A percentile compares a stretch with the other conserved stretches of the same genome.
These are phyloP conservation scores for Ogataea philodendri DNA, from an alignment of 805 yeast species.

Conservation along the genomic window DNA sequence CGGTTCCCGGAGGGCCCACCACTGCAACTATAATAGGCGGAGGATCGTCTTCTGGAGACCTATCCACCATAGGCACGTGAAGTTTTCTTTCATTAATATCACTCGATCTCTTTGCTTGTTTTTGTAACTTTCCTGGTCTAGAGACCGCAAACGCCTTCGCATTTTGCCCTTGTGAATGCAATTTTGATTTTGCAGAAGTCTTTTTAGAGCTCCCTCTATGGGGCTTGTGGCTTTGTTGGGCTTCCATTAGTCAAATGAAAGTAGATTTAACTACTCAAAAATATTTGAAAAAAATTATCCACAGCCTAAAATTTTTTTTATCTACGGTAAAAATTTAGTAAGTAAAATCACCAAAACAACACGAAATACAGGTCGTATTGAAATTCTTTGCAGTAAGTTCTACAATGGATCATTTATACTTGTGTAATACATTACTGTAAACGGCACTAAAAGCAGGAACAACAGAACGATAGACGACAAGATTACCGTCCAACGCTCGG, in stretches of 20 bases:
- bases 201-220: slow-evolving; percentile 61
- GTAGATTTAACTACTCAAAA: background rate
- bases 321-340: too few species aligned
- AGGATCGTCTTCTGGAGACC: slow-evolving; percentile 96
- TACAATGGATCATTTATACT: too few species aligned
- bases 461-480: too few species aligned
- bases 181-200: slow-evolving; percentile 76
- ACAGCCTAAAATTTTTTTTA: too few species aligned
- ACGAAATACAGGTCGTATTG: too few species aligned
- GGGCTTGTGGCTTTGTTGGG: slow-evolving; percentile 56
- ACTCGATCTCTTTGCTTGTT: slow-evolving; percentile 78
- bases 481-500: too few species aligned
- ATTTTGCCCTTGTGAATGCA: slow-evolving; percentile 83
- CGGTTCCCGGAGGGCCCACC: slow-evolving; percentile 99
- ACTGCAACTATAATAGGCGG: slow-evolving; percentile 96
- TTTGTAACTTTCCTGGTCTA: slow-evolving; percentile 82
- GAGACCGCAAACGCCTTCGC: slow-evolving; percentile 82
- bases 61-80: slow-evolving; percentile 96
- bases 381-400: too few species aligned
- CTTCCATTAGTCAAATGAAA: slow-evolving; percentile 22
- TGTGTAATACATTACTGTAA: too few species aligned
- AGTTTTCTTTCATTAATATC: slow-evolving; percentile 79
- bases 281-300: background rate
- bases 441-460: too few species aligned
- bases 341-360: too few species aligned